A percentile compares a stretch with the other conserved stretches of the same genome.
phyloP scores from a whole-genome alignment of 495 filamentous ascomycete genomes.

The Penicillium canescens region DNA sequence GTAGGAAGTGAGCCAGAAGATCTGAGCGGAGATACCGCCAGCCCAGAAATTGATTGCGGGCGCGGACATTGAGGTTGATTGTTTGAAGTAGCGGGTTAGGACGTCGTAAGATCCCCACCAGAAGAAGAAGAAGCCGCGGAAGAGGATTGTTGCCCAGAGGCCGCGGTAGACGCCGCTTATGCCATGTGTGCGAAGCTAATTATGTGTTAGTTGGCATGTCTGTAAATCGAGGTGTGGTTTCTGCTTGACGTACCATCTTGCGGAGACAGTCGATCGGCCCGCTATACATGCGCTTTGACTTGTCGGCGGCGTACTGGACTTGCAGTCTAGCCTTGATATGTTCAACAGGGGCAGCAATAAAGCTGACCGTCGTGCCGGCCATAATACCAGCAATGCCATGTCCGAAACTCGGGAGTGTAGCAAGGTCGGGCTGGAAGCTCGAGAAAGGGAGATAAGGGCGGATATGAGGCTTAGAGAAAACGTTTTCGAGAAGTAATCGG shows the following conservation, averaged over 20 bases:
- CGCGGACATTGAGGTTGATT: constrained; percentile 68
- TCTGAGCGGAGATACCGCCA: constrained; percentile 84
- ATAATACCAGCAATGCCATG: constrained; percentile 85
- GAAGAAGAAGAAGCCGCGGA: constrained; percentile 92
- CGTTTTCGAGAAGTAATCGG: constrained; percentile 70
- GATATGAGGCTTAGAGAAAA: constrained; percentile 64
- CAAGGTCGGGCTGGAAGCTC: constrained; percentile 27
- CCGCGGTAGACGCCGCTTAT: constrained; percentile 82
- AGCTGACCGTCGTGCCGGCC: constrained; percentile 85
- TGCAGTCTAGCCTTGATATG: constrained; percentile 94
- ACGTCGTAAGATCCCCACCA: constrained; percentile 96
- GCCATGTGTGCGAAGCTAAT: constrained; percentile 61
- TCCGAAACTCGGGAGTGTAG: constrained; percentile 70
- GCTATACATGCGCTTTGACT: constrained; percentile 71
- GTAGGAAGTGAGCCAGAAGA: constrained; percentile 92
- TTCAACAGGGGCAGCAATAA: constrained; percentile 92
- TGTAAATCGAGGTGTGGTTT: neutral
- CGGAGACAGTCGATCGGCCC: constrained; percentile 81
- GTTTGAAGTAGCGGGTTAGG: constrained; percentile 64
- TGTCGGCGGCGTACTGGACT: constrained; percentile 81
- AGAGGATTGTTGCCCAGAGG: constrained; percentile 78
- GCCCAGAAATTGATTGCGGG: constrained; percentile 96
- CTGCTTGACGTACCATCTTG: constrained; percentile 58
- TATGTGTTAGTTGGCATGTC: neutral
- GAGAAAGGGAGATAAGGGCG: constrained; percentile 37